Percentiles rank a stretch among this genome's conserved stretches.
phyloP scores from a whole-genome alignment of 805 yeast genomes.

The Zygosaccharomyces siamensis region DNA sequence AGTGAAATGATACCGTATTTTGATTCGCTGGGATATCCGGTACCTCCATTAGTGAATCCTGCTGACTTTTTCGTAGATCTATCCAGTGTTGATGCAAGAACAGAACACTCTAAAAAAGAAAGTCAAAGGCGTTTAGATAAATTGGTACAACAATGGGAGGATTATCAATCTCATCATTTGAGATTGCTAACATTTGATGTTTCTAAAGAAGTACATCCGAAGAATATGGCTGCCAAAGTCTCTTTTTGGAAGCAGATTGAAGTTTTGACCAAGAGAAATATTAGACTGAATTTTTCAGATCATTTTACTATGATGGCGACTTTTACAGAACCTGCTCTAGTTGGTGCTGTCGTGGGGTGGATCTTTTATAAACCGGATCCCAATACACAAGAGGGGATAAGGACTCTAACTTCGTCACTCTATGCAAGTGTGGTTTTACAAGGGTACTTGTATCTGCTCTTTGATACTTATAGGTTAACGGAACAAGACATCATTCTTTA shows the following conservation, averaged over 20 bases:
- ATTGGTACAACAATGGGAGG: constrained; percentile 40
- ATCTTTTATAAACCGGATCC: constrained; percentile 56
- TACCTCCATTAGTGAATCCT: constrained; percentile 50
- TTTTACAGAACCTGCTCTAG: constrained; percentile 43
- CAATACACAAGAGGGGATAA: constrained; percentile 47
- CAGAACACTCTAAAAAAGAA: constrained; percentile 34
- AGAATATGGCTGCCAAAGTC: constrained; percentile 32
- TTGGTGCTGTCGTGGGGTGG: constrained; percentile 72
- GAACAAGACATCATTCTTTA: constrained; percentile 49
- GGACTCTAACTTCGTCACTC: constrained; percentile 51
- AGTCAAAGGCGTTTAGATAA: constrained; percentile 34
- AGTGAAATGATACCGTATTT: constrained; percentile 47
- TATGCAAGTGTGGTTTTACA: constrained; percentile 52
- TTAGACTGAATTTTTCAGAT: constrained; percentile 47
- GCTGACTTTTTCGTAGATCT: constrained; percentile 58
- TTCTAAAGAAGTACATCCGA: constrained; percentile 24
- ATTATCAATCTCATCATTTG: constrained; percentile 9
- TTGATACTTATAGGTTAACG: constrained; percentile 56
- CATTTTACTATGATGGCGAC: constrained; percentile 44
- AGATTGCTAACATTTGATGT: constrained; percentile 3
- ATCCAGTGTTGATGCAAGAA: constrained; percentile 51
- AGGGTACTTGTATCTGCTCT: constrained; percentile 50
- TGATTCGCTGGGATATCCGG: constrained; percentile 38
- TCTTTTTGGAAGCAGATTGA: constrained; percentile 41
- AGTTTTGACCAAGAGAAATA: constrained; percentile 43